Conservation (phyloP, 2,329 filamentous ascomycete genomes). For the Exophiala dermatitidis region DNA sequence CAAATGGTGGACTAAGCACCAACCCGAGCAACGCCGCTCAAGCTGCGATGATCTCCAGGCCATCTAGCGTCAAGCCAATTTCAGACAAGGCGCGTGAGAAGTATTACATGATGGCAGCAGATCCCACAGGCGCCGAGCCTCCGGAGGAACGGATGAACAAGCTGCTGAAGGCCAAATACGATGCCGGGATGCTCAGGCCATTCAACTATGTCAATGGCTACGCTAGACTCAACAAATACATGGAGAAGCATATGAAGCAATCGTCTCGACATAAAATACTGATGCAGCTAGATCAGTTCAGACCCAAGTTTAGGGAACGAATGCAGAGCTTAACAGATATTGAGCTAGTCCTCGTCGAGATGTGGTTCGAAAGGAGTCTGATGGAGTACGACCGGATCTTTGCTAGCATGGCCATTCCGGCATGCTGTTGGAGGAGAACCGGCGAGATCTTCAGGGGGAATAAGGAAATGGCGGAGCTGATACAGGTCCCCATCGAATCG, state of each 20-base stretch:
- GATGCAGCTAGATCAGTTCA: constrained; percentile 82
- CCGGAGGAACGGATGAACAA: constrained; percentile 95
- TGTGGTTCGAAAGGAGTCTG: constrained; percentile 96
- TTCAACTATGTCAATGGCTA: constrained; percentile 99
- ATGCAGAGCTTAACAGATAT: constrained; percentile 88
- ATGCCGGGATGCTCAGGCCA: constrained; percentile 85
- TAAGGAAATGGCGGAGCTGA: constrained; percentile 96
- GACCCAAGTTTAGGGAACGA: constrained; percentile 92
- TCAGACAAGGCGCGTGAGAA: constrained; percentile 63
- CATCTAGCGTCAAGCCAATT: constrained; percentile 54
- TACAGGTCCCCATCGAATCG: constrained; percentile 83
- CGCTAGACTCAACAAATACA: constrained; percentile 78
- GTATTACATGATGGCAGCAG: constrained; percentile 94
- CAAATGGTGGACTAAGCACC: constrained; percentile 35
- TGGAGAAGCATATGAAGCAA: constrained; percentile 79
- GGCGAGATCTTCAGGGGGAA: constrained; percentile 97
- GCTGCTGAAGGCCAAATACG: constrained; percentile 88
- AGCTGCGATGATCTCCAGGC: constrained; percentile 53
- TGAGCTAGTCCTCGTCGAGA: constrained; percentile 89
- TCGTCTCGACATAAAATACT: constrained; percentile 84
- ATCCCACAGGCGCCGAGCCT: constrained; percentile 77
- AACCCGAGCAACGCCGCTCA: constrained; percentile 30
- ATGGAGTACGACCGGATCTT: constrained; percentile 99
- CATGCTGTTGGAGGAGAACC: constrained; percentile 92
- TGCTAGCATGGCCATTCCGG: constrained; percentile 96